phyloP scores from a whole-genome alignment of 1,284 basidiomycete genomes.

The Lentinula novae-zelandiae region DNA sequence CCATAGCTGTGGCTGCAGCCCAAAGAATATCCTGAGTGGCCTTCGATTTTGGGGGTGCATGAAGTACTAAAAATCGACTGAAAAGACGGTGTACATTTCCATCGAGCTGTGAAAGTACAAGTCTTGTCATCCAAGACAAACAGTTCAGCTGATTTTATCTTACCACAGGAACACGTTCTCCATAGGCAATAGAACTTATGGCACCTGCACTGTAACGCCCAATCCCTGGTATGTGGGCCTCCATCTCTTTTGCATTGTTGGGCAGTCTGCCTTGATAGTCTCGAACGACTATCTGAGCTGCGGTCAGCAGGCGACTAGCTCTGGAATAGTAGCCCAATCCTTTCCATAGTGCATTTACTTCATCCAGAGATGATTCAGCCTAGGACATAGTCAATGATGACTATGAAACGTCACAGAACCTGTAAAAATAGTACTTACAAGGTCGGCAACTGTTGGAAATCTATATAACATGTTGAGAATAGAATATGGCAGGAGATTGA shows the following conservation, averaged over 20 bases:
- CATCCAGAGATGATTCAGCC: constrained; percentile 75
- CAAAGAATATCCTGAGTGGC: constrained; percentile 79
- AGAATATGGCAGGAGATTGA: neutral
- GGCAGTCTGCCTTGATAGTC: constrained; percentile 75
- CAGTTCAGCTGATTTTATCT: constrained; percentile 25
- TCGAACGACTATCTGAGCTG: constrained; percentile 73
- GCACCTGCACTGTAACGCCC: constrained; percentile 91
- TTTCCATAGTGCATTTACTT: constrained; percentile 87
- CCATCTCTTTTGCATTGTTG: constrained; percentile 74
- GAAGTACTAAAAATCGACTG: constrained; percentile 76
- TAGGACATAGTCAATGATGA: constrained; percentile 20
- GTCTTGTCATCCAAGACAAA: neutral
- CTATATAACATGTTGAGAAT: constrained; percentile 30
- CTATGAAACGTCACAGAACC: neutral
- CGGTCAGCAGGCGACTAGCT: constrained; percentile 74
- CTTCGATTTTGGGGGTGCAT: constrained; percentile 80
- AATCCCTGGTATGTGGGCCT: constrained; percentile 85
- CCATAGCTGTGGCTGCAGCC: constrained; percentile 70
- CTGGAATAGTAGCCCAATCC: constrained; percentile 91
- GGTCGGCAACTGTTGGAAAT: constrained; percentile 79
- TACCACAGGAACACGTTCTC: constrained; percentile 79
- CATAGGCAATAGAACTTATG: constrained; percentile 88
- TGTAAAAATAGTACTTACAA: constrained; percentile 45
- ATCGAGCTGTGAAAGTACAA: constrained; percentile 58
- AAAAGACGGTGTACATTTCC: constrained; percentile 88